phyloP scores from a whole-genome alignment of 2,329 filamentous ascomycete species.

The Alternaria dauci region DNA sequence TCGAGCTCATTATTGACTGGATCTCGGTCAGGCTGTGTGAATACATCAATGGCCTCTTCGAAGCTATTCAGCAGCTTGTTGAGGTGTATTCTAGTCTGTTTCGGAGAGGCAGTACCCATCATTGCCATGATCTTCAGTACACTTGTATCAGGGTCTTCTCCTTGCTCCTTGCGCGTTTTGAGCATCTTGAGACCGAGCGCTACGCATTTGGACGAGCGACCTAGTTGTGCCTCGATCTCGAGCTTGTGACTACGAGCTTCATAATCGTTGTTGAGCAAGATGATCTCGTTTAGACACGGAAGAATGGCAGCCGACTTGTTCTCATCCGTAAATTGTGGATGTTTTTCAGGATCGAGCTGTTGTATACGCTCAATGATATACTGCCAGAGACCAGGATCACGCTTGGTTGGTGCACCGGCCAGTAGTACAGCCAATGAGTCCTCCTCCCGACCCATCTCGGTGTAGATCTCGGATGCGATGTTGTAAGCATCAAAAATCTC shows the following conservation, averaged over 20 bases:
- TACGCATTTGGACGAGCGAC: conserved; percentile 44
- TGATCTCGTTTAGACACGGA: conserved; percentile 55
- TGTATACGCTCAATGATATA: conserved; percentile 64
- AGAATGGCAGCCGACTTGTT: conserved; percentile 41
- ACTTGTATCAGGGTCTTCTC: conserved; percentile 54
- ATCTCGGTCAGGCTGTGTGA: conserved; percentile 55
- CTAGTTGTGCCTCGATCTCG: conserved; percentile 62
- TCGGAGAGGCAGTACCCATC: conserved; percentile 61
- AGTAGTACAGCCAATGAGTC: conserved; percentile 66
- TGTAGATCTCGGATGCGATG: conserved; percentile 66
- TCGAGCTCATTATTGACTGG: conserved; percentile 59
- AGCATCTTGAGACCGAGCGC: conserved; percentile 62
- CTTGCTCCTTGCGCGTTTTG: conserved; percentile 58
- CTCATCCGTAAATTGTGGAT: conserved; percentile 39
- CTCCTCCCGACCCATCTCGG: conserved; percentile 63
- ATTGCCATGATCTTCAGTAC: conserved; percentile 66
- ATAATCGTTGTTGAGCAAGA: conserved; percentile 62
- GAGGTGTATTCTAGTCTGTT: conserved; percentile 57
- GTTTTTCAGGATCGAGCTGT: conserved; percentile 52
- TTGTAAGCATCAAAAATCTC: conserved; percentile 70
- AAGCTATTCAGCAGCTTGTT: conserved; percentile 61
- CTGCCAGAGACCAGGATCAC: conserved; percentile 65
- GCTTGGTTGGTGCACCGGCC: conserved; percentile 65
- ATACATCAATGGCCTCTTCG: conserved; percentile 59
- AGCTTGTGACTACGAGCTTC: conserved; percentile 65